Evolutionary conservation across 768 basidiomycete genomes (phyloP), one percentile per base, ranked within the genome.

Genomic region (Cystobasidium tubakii): DNA sequence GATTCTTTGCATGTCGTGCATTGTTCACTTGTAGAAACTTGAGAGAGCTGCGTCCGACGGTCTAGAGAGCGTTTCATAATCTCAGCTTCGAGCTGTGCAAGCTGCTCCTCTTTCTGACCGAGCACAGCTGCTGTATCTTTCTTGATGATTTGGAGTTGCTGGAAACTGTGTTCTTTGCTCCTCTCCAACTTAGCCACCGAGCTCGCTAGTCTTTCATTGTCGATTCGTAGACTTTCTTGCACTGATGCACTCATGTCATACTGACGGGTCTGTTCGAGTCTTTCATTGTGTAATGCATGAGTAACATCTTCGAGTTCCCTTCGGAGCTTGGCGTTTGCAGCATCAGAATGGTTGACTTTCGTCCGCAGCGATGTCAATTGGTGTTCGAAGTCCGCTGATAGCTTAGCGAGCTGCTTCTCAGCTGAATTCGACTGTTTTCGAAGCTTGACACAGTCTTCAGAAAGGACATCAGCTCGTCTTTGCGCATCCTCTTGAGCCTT

Each of bases 391-490:
- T 36, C 25, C 23, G 54, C 19, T 31, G 69, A 31, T 29, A 42
- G 10, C 15, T 55, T 53, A 17, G 54, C 55, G 10, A 71, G 53
- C 33, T 71, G 69, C 55, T 55, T 71, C 69, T 71, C 69, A 54
- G 54, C 29, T 23, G 69, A 3, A 12, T 1, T 1, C 1, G 55
- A 36, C 53, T 71, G 50, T 19, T 55, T 55, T 36, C 34, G 50
- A 55, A 71, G 69, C 15, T 67, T 50, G 27, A 9, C 13, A 53
- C 66, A 67, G 7, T 62, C 36, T 10, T 53, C 55, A 29, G 29
- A 33, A 6, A 55, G 34, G 1, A 36, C 66, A 34, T 69, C 39
- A 54, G 27, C 69, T 60, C 33, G 50, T 1, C 2, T 54, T 2
- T 60, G 33, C 2, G 27, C 69, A 39, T 53, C 54, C 12, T 71